These are phyloP conservation scores for Albizia julibrissin DNA, from an alignment of 306 rosid species.

Conservation along the genomic window DNA sequence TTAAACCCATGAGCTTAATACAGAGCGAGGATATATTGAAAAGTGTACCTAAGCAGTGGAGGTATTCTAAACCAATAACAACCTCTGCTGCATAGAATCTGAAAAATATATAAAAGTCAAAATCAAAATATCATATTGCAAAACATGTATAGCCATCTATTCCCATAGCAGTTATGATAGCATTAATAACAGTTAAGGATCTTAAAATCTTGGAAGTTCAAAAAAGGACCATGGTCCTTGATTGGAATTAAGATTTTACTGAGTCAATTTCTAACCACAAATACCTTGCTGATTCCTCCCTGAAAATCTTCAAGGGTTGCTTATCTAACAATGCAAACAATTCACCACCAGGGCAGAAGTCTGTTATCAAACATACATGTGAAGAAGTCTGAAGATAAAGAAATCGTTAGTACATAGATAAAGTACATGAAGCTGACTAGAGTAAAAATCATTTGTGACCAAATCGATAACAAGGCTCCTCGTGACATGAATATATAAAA, in stretches of 20 bases:
- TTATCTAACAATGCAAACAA: slow-evolving; percentile 88
- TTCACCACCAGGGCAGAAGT: slow-evolving; percentile 90
- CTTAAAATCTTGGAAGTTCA: background rate
- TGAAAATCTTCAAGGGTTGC: slow-evolving; percentile 89
- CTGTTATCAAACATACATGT: slow-evolving; percentile 92
- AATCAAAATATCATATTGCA: slow-evolving; percentile 12
- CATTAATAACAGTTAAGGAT: background rate
- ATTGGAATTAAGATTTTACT: background rate
- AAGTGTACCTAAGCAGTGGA: slow-evolving; percentile 87
- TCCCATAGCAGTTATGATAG: background rate
- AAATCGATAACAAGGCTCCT: background rate
- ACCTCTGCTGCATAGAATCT: slow-evolving; percentile 97
- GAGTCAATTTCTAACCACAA: slow-evolving; percentile 4
- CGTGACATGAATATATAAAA: background rate
- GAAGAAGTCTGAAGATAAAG: slow-evolving; percentile 68
- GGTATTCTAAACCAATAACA: slow-evolving; percentile 88
- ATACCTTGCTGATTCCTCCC: slow-evolving; percentile 91
- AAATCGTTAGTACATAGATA: slow-evolving; percentile 28
- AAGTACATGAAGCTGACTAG: background rate
- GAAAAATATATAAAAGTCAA: slow-evolving; percentile 38
- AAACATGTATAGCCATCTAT: background rate
- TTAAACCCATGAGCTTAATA: background rate
- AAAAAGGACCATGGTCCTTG: background rate
- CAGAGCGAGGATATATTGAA: slow-evolving; percentile 15
- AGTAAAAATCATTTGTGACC: background rate